Base-by-base conservation (phyloP, 2,329 filamentous ascomycete genomes). In the Calycina herbarum region DNA sequence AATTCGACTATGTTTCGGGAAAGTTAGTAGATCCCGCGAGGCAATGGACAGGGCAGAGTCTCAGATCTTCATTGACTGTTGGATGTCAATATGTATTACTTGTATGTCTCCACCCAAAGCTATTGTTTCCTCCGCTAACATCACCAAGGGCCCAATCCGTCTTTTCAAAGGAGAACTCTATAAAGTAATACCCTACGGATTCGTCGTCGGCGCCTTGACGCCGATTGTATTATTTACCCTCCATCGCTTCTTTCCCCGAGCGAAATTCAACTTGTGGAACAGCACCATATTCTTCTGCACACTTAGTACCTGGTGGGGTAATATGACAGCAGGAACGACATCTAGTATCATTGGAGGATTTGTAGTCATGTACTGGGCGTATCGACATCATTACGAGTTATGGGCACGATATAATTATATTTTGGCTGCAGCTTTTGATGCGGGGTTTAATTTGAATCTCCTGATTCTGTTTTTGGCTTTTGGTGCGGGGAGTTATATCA, bases 321-420 rank as follows among this genome's bases (percentile, higher is more conserved):
- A 89, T 71, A 78, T 88, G 61, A 85, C 82, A 64, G 87, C 86
- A 0, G 86, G 86, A 0, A 85, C 85, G 71, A 79, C 83, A 13
- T 85, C 82, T 27, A 79, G 79, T 17, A 84, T 87, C 66, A 80
- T 88, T 15, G 85, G 85, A n/a, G 85, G 85, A 0, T 86, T 84
- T 66, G 79, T 88, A 42, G 82, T 85, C 65, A 87, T 88, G 83
- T 86, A 79, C 73, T 86, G 82, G 79, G 81, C 82, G 4, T 87
- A 85, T 67, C 77, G 85, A 0, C 80, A 83, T 38, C 78, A 82
- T 15, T 86, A 86, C 64, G 79, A 84, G 63, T 75, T 86, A 7
- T 88, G 85, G 85, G 82, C 83, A 59, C 76, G 82, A 17, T 88
- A 87, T 74, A 87, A 87, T 68, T 88, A 87, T 69, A 81, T 88